phyloP scores from a whole-genome alignment of 2,329 filamentous ascomycete genomes.

The Sphaerulina musiva region DNA sequence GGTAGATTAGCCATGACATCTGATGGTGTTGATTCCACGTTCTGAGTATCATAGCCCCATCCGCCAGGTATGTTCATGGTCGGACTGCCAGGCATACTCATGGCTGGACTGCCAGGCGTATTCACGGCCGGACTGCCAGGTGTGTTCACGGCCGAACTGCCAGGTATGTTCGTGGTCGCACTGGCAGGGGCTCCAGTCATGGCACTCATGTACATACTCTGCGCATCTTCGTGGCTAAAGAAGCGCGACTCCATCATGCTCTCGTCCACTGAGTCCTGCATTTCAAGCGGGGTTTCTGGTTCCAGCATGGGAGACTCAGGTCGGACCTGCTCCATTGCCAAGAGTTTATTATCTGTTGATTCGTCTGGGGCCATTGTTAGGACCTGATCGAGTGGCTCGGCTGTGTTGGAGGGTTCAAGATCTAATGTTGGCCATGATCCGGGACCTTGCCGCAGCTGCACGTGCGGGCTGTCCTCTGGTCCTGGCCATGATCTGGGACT shows the following conservation, averaged over 20 bases:
- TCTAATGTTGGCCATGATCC: conserved; percentile 27
- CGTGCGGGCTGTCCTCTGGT: conserved; percentile 20
- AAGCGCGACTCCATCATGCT: conserved; percentile 53
- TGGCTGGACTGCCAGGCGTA: conserved; percentile 35
- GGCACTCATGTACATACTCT: conserved; percentile 80
- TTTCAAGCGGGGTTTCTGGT: conserved; percentile 4
- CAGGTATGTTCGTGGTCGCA: conserved; percentile 24
- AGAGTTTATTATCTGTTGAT: conserved; percentile 22
- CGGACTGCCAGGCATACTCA: conserved; percentile 5
- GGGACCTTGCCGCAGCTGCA: conserved; percentile 16
- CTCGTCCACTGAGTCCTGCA: conserved; percentile 12
- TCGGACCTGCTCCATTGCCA: conserved; percentile 17
- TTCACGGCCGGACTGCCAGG: conserved; percentile 30
- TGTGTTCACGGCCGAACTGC: conserved; percentile 25
- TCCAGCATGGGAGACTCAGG: neutral
- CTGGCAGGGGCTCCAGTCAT: conserved; percentile 37
- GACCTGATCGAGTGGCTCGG: conserved; percentile 21
- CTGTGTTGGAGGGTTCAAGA: conserved; percentile 17
- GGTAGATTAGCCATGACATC: conserved; percentile 7
- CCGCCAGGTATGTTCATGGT: conserved; percentile 36
- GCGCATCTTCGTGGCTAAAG: conserved; percentile 72
- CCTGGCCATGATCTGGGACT: conserved; percentile 30
- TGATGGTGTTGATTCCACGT: conserved; percentile 24
- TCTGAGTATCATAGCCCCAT: conserved; percentile 36
- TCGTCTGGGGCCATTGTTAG: conserved; percentile 6